Evolutionary conservation across 108 stramenopile genomes (phyloP), one percentile per base, ranked within the genome.

Genomic region (Cyclotella choctawhatcheeana): DNA sequence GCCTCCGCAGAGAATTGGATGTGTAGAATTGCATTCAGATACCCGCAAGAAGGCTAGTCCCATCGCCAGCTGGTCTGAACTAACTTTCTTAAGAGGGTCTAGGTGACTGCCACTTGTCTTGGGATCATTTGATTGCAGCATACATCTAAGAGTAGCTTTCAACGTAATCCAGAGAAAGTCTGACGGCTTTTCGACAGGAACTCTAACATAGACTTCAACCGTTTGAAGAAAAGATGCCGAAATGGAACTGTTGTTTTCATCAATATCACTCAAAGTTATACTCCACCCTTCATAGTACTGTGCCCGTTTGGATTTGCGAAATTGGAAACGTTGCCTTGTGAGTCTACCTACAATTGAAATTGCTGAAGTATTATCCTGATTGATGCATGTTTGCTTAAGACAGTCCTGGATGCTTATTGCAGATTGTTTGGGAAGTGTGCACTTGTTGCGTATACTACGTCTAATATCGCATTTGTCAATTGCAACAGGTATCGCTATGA

Each of bases 41-140:
- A 88, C 45, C 63, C 13, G 20, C 83, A 84, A 85, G 86, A 88
- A 93, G 0, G 85, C 82, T 27, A 70, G 47, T 20, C 79, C 86
- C 64, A 89, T 63, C 8, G 75, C 69, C 26, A 70, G 31, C 63
- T 88, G 85, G 29, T 92, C 79, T 29, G 72, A 60, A 27, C 45
- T 73, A 37, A 80, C 59, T 71, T 12, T 79, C 58, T 26, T 34
- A 21, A 20, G 62, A 33, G 16, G 33, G 67, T 40, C 58, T 10
- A 22, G 43, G n/a, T 7, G 10, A 6, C 20, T 62, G 59, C n/a
- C 45, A 27, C 16, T 26, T 8, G 1, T 12, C 8, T 27, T 43
- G 22, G 12, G 2, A 48, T 17, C 7, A 45, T 10, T 31, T 43
- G 35, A 58, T 25, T 22, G 7, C 68, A 50, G 24, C 67, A 27